These are phyloP conservation scores for Picochlorum sp. DNA, from an alignment of 139 green algal species.

Conservation along the genomic window DNA sequence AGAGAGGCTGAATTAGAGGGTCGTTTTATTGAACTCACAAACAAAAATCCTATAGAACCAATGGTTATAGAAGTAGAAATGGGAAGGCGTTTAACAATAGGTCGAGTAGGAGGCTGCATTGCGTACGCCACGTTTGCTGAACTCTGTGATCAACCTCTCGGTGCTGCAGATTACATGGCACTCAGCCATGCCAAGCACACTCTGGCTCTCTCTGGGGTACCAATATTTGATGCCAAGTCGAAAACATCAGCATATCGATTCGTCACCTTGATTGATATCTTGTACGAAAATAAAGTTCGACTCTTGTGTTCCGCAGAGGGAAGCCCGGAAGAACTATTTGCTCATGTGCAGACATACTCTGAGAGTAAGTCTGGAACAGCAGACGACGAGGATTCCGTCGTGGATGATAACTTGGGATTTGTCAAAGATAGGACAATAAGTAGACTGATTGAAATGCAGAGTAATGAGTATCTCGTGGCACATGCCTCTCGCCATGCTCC, in stretches of 20 bases:
- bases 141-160: conserved; percentile 71
- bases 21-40: conserved; percentile 44
- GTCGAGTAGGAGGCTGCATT: conserved; percentile 40
- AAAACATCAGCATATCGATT: conserved; percentile 73
- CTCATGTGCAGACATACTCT: conserved; percentile 63
- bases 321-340: conserved; percentile 73
- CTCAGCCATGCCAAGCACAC: conserved; percentile 66
- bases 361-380: conserved; percentile 19
- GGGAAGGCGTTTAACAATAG: conserved; percentile 65
- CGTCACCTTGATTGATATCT: conserved; percentile 84
- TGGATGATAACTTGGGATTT: conserved; percentile 91
- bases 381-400: conserved; percentile 19
- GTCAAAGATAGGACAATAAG: conserved; percentile 84
- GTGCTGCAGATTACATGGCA: conserved; percentile 81
- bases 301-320: conserved; percentile 73
- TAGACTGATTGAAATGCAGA: conserved; percentile 89
- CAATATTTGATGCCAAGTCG: conserved; percentile 58
- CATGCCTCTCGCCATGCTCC: conserved; percentile 68
- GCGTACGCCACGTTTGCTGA: conserved; percentile 73
- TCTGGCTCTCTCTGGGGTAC: conserved; percentile 66
- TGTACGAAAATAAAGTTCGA: conserved; percentile 84
- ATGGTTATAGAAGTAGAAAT: conserved; percentile 61
- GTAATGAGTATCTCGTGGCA: conserved; percentile 62
- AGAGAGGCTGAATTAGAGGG: conserved; percentile 28
- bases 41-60: conserved; percentile 2